Evolutionary conservation across 495 filamentous ascomycete genomes (phyloP), one percentile per base, ranked within the genome.

Genomic region (Penicillium ucsense): DNA sequence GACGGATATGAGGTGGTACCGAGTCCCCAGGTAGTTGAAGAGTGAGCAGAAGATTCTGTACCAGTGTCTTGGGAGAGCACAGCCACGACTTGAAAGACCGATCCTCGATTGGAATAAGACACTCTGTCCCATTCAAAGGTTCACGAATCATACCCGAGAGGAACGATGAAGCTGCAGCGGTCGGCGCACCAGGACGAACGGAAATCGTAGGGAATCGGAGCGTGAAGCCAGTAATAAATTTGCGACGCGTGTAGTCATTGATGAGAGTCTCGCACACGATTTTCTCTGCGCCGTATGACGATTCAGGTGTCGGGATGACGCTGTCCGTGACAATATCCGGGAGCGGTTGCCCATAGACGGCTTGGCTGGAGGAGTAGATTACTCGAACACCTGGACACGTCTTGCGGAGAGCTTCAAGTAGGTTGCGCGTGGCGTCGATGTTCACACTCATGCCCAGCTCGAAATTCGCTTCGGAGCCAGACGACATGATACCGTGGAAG

Each of bases 401-500:
- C 11, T 60, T 60, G 34, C 77, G 71, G 1, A 87, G 70, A 3
- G 66, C 65, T 11, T 85, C 76, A 36, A 87, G 68, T 9, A 89
- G 53, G 28, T 64, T 63, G n/a, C 78, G 75, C 8, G 83, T 81
- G 11, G 80, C 80, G 54, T 87, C 75, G 31, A 89, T 68, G 65
- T 89, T 89, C 34, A 86, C 83, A 35, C 60, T 62, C 61, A 86
- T 77, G 27, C 83, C 84, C 6, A 84, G 72, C 31, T 86, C 82
- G 59, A 84, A 82, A 63, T 89, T 73, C 46, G 78, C 77, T 63
- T 89, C 85, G 31, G 78, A 76, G 30, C 82, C 83, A 9, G 80
- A 78, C 5, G 81, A 85, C 85, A 89, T 88, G 67, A 89, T 86
- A 42, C 85, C 85, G 70, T 89, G 85, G 70, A 89, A 82, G 55